Conservation (phyloP, 768 basidiomycete genomes). For the Russula abietina region DNA sequence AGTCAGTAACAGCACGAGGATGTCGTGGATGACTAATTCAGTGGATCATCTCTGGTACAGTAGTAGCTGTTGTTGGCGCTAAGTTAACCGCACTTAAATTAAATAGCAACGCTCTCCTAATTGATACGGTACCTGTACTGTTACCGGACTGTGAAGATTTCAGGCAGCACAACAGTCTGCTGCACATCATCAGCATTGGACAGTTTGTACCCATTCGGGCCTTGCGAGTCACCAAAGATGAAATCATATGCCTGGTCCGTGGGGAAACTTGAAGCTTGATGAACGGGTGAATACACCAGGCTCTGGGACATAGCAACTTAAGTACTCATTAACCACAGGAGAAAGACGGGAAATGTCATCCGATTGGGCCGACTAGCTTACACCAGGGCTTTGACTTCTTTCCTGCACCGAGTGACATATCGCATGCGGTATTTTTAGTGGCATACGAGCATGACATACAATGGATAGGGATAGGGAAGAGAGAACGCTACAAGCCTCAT, state of each 20-base stretch:
- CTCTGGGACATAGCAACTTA: not conserved
- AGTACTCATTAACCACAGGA: not conserved
- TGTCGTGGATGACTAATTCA: not conserved
- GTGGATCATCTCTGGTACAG: not conserved
- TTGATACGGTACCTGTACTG: not conserved
- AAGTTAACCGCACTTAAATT: not conserved
- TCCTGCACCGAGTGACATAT: not conserved
- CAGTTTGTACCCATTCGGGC: too few species aligned
- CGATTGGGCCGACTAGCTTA: not conserved
- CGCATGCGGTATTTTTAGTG: slow-evolving; percentile 20
- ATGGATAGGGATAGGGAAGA: not conserved
- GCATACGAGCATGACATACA: slow-evolving; percentile 32
- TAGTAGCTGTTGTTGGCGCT: not conserved
- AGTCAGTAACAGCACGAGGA: not conserved
- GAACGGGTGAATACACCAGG: not conserved
- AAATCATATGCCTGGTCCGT: not conserved
- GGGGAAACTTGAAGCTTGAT: not conserved
- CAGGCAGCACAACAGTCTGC: too few species aligned
- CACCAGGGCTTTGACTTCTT: not conserved
- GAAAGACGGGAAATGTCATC: not conserved
- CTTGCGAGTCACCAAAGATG: not conserved
- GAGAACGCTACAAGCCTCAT: slow-evolving; percentile 26
- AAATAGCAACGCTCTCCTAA: not conserved
- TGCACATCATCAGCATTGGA: too few species aligned
- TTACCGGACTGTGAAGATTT: too few species aligned